Evolutionary conservation across 2,329 filamentous ascomycete species (phyloP), one percentile per base, ranked within the genome.

Genomic region (Fusarium buharicum): DNA sequence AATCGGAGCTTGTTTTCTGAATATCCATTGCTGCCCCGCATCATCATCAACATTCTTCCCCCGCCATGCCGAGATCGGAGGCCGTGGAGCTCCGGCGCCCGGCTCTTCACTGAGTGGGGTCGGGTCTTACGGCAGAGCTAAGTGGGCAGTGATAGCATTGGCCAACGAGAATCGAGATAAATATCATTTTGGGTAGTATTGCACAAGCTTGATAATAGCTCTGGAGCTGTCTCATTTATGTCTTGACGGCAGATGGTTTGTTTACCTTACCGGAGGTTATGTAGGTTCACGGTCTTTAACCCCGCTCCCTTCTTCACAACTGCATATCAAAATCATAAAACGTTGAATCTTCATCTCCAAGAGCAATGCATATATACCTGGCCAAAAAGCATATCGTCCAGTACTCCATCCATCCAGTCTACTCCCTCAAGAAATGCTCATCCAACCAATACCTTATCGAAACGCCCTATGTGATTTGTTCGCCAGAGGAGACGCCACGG

Each of bases 401-500:
- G 44, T 59, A 54, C 59, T 64, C 55, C 63, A 50, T 31, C 45
- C 59, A 44, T 59, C 55, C 61, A 48, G 45, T 66, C 48, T 64
- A 58, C 55, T 53, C 62, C 62, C 44, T 62, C 55, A 60, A 63
- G 28, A 55, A 64, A 60, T 63, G 54, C 49, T 59, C 49, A 49
- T 64, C 57, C 61, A 61, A 52, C 46, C 58, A 55, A 18, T 55
- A 43, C 28, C 50, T 73, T 69, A 81, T 64, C 79, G 73, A 65
- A 80, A 79, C 44, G 77, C 76, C 65, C 74, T 75, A 56, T 80
- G 78, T 18, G 76, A 76, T 65, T 78, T 81, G 65, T 74, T 79
- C 57, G 76, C 73, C 38, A 81, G 62, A 22, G 79, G 79, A 22
- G 77, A 80, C 38, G 73, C 69, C 22, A 59, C 72, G 17, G 65